Evolutionary conservation across 768 basidiomycete genomes (phyloP).

Genomic region (Boletus edulis): DNA sequence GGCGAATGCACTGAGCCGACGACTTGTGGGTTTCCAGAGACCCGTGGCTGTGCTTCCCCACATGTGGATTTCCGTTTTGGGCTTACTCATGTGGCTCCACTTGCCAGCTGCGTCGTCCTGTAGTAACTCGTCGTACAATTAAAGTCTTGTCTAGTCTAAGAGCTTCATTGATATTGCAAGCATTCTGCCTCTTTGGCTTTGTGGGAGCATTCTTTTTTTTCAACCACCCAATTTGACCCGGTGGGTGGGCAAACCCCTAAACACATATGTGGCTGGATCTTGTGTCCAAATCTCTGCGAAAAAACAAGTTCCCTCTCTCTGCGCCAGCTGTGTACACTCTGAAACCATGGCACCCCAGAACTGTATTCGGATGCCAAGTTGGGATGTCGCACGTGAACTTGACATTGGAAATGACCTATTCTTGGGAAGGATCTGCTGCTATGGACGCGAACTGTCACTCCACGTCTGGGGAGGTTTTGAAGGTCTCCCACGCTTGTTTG

Average conservation of each 20-base stretch:
- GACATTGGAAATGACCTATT: conserved; percentile 19
- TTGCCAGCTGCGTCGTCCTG: neutral
- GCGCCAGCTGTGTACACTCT: no score
- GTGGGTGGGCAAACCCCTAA: no score
- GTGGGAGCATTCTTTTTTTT: no score
- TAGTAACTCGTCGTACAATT: neutral
- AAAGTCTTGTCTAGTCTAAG: neutral
- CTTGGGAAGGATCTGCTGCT: conserved; percentile 16
- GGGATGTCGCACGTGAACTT: conserved; percentile 12
- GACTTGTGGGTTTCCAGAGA: conserved; percentile 17
- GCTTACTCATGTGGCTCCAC: conserved; percentile 15
- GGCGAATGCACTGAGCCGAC: conserved; percentile 16
- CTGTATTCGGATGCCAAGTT: neutral
- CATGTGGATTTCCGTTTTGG: conserved; percentile 23
- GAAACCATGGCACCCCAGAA: no score
- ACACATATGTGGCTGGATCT: no score
- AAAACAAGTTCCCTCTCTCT: no score
- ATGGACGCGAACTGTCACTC: conserved; percentile 9
- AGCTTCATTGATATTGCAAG: no score
- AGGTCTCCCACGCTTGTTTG: neutral
- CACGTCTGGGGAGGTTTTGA: neutral
- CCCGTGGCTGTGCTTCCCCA: conserved; percentile 32
- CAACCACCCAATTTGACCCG: no score
- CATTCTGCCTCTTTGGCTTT: no score
- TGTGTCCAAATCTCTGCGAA: no score